Evolutionary conservation across 2,329 filamentous ascomycete genomes (phyloP), one percentile per base, ranked within the genome.

Genomic region (Ustulina deusta): DNA sequence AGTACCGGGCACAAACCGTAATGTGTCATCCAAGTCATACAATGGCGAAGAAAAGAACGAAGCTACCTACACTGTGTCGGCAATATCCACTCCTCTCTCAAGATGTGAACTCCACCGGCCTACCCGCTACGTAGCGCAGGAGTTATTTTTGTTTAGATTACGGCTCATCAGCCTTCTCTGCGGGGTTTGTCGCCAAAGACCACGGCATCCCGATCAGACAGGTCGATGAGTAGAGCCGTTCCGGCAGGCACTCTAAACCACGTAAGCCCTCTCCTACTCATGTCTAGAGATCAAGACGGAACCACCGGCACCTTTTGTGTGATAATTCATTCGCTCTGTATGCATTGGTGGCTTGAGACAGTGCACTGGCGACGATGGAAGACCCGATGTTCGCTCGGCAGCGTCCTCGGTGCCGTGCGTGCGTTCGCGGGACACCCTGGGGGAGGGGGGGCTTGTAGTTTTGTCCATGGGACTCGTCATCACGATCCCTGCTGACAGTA

Each of bases 401-500:
- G 48, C 38, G 17, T 62, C 22, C 46, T 36, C 13, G 6, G n/a
- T 49, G 32, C 10, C 20, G 25, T 44, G 29, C 15, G 17, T 51
- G 22, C 32, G 22, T 38, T 49, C 32, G 34, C 25, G 57, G 29
- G 17, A 13, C n/a, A 13, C 40, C 36, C 27, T 22, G 36, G 25
- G 48, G 32, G 20, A n/a, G n/a, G 32, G 36, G 10, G 11, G 5
- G 4, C 25, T 56, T 20, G n/a, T 32, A 46, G 3, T 15, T 36
- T 32, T 40, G 20, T 48, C 32, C 32, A 27, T 34, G 51, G 56
- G 63, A 61, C 29, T 61, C 63, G 57, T 61, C 63, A 61, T 61
- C 40, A 40, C 22, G 40, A 20, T 38, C 25, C 48, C 15, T 56
- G 63, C 63, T 56, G 48, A 56, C 27, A 20, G n/a, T 11, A 40